Conservation (phyloP, 176 grass and related monocot species). For the Oryza officinalis region DNA sequence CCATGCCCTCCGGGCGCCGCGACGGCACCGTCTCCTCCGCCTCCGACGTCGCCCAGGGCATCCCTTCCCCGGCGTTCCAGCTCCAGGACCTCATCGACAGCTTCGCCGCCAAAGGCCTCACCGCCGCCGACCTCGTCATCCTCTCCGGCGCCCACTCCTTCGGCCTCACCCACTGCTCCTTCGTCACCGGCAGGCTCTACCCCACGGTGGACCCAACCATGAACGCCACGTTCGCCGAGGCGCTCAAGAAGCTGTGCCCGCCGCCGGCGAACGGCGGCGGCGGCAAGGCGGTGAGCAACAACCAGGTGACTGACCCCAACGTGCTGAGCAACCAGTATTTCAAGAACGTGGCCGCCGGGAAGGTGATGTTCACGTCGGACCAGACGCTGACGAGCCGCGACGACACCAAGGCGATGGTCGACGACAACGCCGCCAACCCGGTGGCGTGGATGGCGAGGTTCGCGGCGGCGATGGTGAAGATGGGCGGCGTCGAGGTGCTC, state of each 20-base stretch:
- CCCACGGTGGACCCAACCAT: constrained; percentile 43
- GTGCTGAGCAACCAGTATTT: constrained; percentile 46
- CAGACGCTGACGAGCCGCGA: constrained; percentile 18
- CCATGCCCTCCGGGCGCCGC: constrained; percentile 53
- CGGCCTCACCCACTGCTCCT: constrained; percentile 47
- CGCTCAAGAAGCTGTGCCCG: constrained; percentile 31
- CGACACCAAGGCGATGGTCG: constrained; percentile 27
- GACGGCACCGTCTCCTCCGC: constrained; percentile 43
- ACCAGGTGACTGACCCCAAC: constrained; percentile 6
- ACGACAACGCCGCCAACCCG: constrained; percentile 7
- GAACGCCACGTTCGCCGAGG: constrained; percentile 23
- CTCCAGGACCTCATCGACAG: constrained; percentile 26
- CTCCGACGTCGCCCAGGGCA: constrained; percentile 5
- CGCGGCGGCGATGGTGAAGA: constrained; percentile 48
- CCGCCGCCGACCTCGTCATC: constrained; percentile 47
- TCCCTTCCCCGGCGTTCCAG: constrained; percentile 33
- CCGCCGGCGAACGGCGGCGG: background rate
- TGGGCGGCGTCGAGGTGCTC: constrained; percentile 52
- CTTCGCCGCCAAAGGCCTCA: constrained; percentile 40
- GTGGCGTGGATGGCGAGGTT: constrained; percentile 38
- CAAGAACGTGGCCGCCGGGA: background rate
- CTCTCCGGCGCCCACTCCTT: constrained; percentile 67
- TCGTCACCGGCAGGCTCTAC: constrained; percentile 52
- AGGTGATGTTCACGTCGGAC: constrained; percentile 58
- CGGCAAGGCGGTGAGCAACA: constrained; percentile 1